Percentiles rank a stretch among this genome's conserved stretches.
phyloP scores from a whole-genome alignment of 2,329 filamentous ascomycete species.

The Diaporthe eres region DNA sequence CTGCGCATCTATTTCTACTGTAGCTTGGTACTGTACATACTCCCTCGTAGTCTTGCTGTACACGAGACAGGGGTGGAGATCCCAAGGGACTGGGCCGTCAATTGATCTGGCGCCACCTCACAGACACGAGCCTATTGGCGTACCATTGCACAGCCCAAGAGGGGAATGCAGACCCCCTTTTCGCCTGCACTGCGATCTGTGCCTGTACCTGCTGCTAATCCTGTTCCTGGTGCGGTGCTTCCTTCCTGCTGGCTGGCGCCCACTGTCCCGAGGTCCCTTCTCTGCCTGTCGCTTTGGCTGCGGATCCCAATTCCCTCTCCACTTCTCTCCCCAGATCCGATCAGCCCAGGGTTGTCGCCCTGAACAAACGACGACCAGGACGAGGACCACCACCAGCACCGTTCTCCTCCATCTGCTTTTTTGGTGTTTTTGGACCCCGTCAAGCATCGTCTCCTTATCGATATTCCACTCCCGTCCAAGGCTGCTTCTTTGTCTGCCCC shows the following conservation, averaged over 20 bases:
- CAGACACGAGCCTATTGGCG: constrained; percentile 13
- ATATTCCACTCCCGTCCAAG: constrained; percentile 24
- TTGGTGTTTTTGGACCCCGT: constrained; percentile 27
- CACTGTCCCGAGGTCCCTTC: constrained; percentile 4
- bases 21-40: not conserved
- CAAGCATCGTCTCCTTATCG: constrained; percentile 9
- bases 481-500: constrained; percentile 19
- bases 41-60: not conserved
- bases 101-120: constrained; percentile 24
- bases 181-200: constrained; percentile 1
- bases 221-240: constrained; percentile 30
- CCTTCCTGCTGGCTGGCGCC: constrained; percentile 15
- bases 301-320: constrained; percentile 36
- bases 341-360: constrained; percentile 13
- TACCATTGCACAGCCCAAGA: not conserved
- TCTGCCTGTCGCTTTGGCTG: not conserved
- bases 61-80: constrained; percentile 30
- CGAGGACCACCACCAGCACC: not conserved
- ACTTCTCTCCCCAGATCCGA: constrained; percentile 21
- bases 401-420: not conserved
- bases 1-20: not conserved
- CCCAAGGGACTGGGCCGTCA: constrained; percentile 29
- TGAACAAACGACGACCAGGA: constrained; percentile 26
- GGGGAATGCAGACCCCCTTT: constrained; percentile 24
- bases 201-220: constrained; percentile 21